Conservation (phyloP, 2,329 filamentous ascomycete genomes). For the Cordyceps tenuipes region DNA sequence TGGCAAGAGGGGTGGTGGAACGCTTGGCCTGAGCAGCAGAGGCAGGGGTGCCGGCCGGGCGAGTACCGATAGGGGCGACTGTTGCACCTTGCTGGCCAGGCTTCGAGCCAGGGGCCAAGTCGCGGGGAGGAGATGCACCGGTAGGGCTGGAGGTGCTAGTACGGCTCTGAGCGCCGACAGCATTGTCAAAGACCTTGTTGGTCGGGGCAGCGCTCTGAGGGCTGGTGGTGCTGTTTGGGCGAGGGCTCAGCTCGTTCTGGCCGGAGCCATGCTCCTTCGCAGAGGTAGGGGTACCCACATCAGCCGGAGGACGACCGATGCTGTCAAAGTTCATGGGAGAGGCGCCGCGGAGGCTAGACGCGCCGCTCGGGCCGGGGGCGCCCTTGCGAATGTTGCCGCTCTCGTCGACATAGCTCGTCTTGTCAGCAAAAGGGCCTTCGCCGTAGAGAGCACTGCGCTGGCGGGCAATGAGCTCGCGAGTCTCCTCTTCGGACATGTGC, state of each 20-base stretch:
- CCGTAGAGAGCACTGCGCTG: slow-evolving; percentile 93
- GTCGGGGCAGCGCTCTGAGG: slow-evolving; percentile 56
- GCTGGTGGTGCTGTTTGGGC: slow-evolving; percentile 78
- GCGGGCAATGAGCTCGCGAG: slow-evolving; percentile 88
- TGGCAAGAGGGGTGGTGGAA: slow-evolving; percentile 83
- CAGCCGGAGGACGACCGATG: slow-evolving; percentile 33
- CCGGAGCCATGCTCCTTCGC: slow-evolving; percentile 38
- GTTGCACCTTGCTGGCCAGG: slow-evolving; percentile 48
- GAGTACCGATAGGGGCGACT: slow-evolving; percentile 89
- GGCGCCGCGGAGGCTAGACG: slow-evolving; percentile 59
- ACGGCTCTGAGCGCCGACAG: slow-evolving; percentile 52
- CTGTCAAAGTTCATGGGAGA: slow-evolving; percentile 74
- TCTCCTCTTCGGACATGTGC: slow-evolving; percentile 90
- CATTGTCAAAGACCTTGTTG: slow-evolving; percentile 55
- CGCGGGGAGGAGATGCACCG: slow-evolving; percentile 68
- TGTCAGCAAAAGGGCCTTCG: slow-evolving; percentile 61
- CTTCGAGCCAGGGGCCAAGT: slow-evolving; percentile 46
- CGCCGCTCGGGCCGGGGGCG: slow-evolving; percentile 56
- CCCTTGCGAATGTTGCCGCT: slow-evolving; percentile 53
- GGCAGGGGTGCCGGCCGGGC: slow-evolving; percentile 56
- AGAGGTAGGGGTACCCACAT: slow-evolving; percentile 32
- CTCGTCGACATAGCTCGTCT: slow-evolving; percentile 60
- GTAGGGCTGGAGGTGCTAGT: slow-evolving; percentile 79
- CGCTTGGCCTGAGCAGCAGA: slow-evolving; percentile 54
- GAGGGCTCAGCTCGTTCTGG: slow-evolving; percentile 47